These are phyloP conservation scores for Yarrowia alimentaria DNA, from an alignment of 805 yeast species.

Conservation along the genomic window DNA sequence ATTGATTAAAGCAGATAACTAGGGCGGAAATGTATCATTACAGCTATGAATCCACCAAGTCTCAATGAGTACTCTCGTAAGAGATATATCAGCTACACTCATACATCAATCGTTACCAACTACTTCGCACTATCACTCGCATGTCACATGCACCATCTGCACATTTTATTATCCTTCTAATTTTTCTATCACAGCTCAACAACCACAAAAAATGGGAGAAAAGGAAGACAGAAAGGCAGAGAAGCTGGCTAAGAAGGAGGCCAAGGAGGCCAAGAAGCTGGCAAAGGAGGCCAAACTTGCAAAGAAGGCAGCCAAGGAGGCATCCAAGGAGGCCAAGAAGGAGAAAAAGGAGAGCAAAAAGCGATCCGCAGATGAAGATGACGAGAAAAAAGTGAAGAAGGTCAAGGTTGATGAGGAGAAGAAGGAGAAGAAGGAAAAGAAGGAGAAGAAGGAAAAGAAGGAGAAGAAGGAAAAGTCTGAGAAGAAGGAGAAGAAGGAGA, in stretches of 20 bases:
- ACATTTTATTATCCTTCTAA: slow-evolving; percentile 5
- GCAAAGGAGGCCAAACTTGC: not conserved
- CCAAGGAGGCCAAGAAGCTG: slow-evolving; percentile 1
- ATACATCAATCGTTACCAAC: no score
- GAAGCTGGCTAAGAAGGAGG: slow-evolving; percentile 22
- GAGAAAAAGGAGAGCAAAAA: slow-evolving; percentile 2
- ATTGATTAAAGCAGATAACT: no score
- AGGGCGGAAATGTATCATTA: no score
- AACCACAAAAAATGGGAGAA: slow-evolving; percentile 13
- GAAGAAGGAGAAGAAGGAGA: slow-evolving; percentile 24
- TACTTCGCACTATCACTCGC: no score
- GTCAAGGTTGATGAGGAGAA: slow-evolving; percentile 10
- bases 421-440: slow-evolving; percentile 23
- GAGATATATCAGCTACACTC: no score
- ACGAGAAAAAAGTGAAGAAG: slow-evolving; percentile 11
- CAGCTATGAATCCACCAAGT: no score
- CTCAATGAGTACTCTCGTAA: no score
- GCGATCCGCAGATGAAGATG: not conserved
- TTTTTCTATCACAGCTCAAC: not conserved
- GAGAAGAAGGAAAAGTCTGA: slow-evolving; percentile 28
- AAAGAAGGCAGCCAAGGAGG: slow-evolving; percentile 3
- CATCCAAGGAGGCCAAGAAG: not conserved
- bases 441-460: slow-evolving; percentile 27
- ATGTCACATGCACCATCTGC: not conserved
- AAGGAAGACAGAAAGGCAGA: slow-evolving; percentile 27